Percentiles rank a stretch among this genome's conserved stretches.
These are phyloP conservation scores for Ceriops tagal DNA, from an alignment of 345 rosid species.

Conservation along the genomic window DNA sequence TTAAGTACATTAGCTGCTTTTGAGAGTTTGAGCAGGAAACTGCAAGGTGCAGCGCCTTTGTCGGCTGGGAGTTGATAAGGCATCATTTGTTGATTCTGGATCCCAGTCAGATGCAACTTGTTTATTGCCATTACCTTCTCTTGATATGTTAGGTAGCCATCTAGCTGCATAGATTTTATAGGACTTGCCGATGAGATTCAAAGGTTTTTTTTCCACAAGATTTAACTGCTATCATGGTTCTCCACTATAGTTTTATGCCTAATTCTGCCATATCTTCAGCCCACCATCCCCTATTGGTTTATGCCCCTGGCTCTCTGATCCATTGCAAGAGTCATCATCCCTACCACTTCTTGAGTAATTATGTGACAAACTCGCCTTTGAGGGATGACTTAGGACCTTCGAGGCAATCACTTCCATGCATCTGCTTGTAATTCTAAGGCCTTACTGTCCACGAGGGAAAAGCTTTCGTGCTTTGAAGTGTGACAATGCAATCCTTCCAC, in stretches of 20 bases:
- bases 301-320: conserved; percentile 50
- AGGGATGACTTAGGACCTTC: conserved; percentile 62
- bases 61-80: conserved; percentile 68
- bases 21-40: conserved; percentile 80
- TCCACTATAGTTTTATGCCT: conserved; percentile 86
- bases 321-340: conserved; percentile 67
- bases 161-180: conserved; percentile 75
- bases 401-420: conserved; percentile 79
- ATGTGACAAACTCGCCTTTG: conserved; percentile 76
- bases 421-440: conserved; percentile 75
- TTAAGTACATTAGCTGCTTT: conserved; percentile 76
- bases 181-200: conserved; percentile 71
- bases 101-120: conserved; percentile 53
- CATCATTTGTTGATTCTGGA: conserved; percentile 55
- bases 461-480: conserved; percentile 73
- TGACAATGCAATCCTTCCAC: conserved; percentile 86
- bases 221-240: conserved; percentile 80
- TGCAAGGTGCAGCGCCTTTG: conserved; percentile 70
- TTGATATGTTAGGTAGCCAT: conserved; percentile 72
- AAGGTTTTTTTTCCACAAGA: conserved; percentile 71
- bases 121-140: conserved; percentile 36
- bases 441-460: conserved; percentile 77
- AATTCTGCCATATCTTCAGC: conserved; percentile 94
- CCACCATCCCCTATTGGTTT: conserved; percentile 85
- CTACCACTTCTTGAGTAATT: conserved; percentile 76